These are phyloP conservation scores for Pythium aquatile DNA, from an alignment of 352 stramenopile species.

Conservation along the genomic window DNA sequence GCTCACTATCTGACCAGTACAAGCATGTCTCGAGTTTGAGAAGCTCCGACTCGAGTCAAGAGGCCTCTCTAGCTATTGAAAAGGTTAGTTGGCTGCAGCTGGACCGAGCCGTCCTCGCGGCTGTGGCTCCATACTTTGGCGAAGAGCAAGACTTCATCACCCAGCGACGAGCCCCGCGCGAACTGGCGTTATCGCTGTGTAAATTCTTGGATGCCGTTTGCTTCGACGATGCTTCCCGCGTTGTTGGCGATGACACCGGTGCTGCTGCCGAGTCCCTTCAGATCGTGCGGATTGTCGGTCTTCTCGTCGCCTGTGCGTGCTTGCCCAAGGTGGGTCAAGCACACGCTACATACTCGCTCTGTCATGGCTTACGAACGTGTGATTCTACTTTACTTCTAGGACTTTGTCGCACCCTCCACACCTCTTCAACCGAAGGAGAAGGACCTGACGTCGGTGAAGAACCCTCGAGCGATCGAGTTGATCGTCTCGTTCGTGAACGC, in stretches of 20 bases:
- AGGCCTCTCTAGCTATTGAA: background rate
- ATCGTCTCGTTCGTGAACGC: constrained; percentile 13
- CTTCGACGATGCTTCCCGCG: background rate
- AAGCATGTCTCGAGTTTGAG: constrained; percentile 6
- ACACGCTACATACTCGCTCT: background rate
- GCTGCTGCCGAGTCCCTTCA: background rate
- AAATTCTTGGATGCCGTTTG: constrained; percentile 13
- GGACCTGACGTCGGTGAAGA: constrained; percentile 7
- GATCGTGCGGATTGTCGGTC: constrained; percentile 21
- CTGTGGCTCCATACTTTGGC: constrained; percentile 16
- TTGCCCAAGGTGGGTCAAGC: constrained; percentile 14
- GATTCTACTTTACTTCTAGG: background rate
- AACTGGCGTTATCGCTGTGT: constrained; percentile 13
- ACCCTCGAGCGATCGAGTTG: constrained; percentile 19
- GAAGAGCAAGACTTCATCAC: constrained; percentile 24
- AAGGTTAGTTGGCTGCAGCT: constrained; percentile 5
- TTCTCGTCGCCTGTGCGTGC: constrained; percentile 23
- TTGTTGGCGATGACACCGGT: background rate
- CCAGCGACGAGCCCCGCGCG: constrained; percentile 14
- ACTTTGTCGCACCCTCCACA: background rate
- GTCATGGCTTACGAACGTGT: background rate
- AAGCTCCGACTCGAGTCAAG: background rate
- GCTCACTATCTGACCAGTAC: constrained; percentile 22
- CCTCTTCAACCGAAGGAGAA: background rate
- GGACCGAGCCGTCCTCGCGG: constrained; percentile 14